phyloP scores from a whole-genome alignment of 1,139 yeast species.

The Yamadazyma epiphylla region DNA sequence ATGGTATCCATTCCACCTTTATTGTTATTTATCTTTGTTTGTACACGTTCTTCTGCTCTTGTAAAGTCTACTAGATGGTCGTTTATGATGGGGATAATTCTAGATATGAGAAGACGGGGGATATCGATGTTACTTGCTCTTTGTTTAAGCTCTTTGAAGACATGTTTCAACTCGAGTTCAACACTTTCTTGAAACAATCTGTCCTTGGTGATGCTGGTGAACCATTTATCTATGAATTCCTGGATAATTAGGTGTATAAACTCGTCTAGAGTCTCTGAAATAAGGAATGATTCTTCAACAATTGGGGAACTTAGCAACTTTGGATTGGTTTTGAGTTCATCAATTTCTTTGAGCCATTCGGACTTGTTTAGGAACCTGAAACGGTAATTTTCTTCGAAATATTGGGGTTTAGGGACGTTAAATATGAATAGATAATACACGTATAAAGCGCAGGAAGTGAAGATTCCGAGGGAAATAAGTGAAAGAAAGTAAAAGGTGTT shows the following conservation, averaged over 20 bases:
- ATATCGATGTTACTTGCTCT: conserved; percentile 48
- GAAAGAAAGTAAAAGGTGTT: too few relatives aligned
- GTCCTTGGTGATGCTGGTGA: conserved; percentile 42
- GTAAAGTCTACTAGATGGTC: conserved; percentile 58
- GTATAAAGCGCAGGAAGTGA: too few relatives aligned
- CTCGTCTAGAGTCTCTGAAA: conserved; percentile 51
- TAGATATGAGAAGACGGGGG: conserved; percentile 54
- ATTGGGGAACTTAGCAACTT: too few relatives aligned
- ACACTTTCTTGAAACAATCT: conserved; percentile 53
- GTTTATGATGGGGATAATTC: conserved; percentile 61
- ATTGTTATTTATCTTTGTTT: conserved; percentile 10
- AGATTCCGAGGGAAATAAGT: too few relatives aligned
- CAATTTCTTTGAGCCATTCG: conserved; percentile 24
- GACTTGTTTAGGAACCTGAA: conserved; percentile 22
- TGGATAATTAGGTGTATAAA: conserved; percentile 50
- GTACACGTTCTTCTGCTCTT: conserved; percentile 47
- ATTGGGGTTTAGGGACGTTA: conserved; percentile 4
- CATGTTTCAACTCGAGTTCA: conserved; percentile 42
- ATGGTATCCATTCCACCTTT: conserved; percentile 26
- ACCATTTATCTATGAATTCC: conserved; percentile 72
- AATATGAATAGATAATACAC: conserved; percentile 8
- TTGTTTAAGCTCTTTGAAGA: conserved; percentile 35
- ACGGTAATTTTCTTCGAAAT: conserved; percentile 4
- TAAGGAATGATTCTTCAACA: conserved; percentile 47
- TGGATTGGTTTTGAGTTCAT: too few relatives aligned